These are phyloP conservation scores for Phylloporus sp. DNA, from an alignment of 768 basidiomycete species.

Conservation along the genomic window DNA sequence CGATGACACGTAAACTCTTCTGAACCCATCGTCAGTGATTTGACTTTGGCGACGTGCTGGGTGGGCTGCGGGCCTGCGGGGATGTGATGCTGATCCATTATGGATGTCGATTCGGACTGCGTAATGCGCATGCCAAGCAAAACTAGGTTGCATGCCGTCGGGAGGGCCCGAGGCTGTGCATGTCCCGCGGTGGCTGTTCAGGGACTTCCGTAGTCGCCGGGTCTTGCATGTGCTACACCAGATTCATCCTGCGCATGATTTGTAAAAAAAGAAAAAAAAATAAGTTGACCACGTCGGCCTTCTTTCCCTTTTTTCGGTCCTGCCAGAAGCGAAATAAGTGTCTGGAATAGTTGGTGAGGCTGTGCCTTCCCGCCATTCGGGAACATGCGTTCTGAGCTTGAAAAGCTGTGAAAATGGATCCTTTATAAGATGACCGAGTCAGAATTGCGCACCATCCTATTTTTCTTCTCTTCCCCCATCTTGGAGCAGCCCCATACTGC, in stretches of 20 bases:
- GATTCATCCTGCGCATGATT: not conserved
- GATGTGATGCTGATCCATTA: too few species aligned
- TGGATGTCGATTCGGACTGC: too few species aligned
- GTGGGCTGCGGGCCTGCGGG: not conserved
- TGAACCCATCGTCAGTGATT: not conserved
- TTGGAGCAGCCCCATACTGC: slow-evolving; percentile 20
- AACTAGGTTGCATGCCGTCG: too few species aligned
- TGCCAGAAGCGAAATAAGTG: not conserved
- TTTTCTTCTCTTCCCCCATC: slow-evolving; percentile 19
- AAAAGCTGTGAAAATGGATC: slow-evolving; percentile 29
- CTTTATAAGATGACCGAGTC: slow-evolving; percentile 32
- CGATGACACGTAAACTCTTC: slow-evolving; percentile 8
- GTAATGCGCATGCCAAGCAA: too few species aligned
- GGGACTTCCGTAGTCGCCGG: slow-evolving; percentile 19
- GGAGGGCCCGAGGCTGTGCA: too few species aligned
- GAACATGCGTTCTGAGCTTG: slow-evolving; percentile 33
- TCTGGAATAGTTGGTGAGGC: slow-evolving; percentile 13
- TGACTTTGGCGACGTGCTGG: not conserved
- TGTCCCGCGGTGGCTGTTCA: too few species aligned
- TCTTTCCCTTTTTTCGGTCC: not conserved
- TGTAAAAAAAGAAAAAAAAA: too few species aligned
- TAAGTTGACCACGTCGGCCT: not conserved
- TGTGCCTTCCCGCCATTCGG: slow-evolving; percentile 18
- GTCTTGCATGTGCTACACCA: not conserved
- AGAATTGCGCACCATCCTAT: slow-evolving; percentile 1